These are phyloP conservation scores for Claviceps sp. DNA, from an alignment of 2,329 filamentous ascomycete species.

Conservation along the genomic window DNA sequence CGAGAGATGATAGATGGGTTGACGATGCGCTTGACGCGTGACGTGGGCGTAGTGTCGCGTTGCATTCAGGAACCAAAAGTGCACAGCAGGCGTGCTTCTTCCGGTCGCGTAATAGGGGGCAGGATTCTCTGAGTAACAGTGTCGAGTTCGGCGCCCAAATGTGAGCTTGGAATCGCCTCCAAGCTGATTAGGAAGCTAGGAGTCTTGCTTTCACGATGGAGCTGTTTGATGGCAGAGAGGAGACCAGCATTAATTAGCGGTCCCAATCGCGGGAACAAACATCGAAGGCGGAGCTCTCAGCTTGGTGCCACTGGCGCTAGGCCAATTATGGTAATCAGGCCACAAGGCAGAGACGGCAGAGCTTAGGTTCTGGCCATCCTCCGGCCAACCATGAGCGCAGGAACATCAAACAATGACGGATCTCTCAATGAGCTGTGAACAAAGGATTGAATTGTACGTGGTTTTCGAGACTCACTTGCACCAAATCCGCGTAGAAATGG, in stretches of 20 bases:
- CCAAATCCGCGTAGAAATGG: neutral
- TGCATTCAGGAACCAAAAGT: conserved; percentile 2
- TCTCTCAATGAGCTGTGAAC: no score
- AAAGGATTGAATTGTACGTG: neutral
- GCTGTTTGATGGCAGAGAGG: conserved; percentile 1
- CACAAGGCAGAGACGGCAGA: conserved; percentile 17
- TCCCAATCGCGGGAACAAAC: conserved; percentile 3
- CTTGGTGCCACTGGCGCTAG: conserved; percentile 7
- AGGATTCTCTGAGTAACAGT: neutral
- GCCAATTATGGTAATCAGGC: conserved; percentile 17
- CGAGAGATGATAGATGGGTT: neutral
- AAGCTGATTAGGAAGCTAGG: neutral
- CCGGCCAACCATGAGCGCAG: neutral
- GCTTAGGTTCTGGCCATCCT: neutral
- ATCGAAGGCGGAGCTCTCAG: conserved; percentile 12
- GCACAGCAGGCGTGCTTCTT: conserved; percentile 1
- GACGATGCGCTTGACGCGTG: conserved; percentile 11
- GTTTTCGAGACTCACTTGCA: neutral
- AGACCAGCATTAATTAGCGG: conserved; percentile 5
- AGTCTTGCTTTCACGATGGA: neutral
- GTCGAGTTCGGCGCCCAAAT: neutral
- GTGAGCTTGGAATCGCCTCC: neutral
- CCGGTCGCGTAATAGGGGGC: neutral
- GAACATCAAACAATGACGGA: neutral
- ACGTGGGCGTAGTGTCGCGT: conserved; percentile 10